Conservation (phyloP, 2,329 filamentous ascomycete genomes). For the Calonectria hongkongensis region DNA sequence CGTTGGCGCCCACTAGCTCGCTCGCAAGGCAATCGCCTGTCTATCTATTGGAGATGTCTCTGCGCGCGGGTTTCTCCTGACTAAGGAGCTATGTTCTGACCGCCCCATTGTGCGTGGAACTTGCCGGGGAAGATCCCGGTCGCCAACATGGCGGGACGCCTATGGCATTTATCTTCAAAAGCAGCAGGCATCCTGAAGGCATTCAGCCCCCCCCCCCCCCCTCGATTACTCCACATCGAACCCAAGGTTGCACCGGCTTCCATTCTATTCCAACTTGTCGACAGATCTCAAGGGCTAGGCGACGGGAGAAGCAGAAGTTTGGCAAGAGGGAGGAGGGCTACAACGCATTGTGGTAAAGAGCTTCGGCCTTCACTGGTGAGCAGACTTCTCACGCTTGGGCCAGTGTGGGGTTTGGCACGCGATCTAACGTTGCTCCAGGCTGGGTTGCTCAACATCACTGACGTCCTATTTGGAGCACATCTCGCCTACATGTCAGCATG, state of each 20-base stretch:
- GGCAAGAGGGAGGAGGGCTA: not conserved
- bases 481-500: not conserved
- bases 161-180: not conserved
- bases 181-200: constrained; percentile 5
- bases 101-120: not conserved
- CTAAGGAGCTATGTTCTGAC: not conserved
- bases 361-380: not conserved
- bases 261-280: not conserved
- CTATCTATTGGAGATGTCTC: constrained; percentile 1
- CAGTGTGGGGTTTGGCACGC: too few relatives aligned
- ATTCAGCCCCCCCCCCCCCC: not conserved
- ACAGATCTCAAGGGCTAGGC: not conserved
- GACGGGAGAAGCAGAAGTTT: not conserved
- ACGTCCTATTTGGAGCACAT: not conserved
- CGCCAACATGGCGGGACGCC: not conserved
- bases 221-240: not conserved
- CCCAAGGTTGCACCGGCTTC: not conserved
- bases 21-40: not conserved
- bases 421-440: not conserved
- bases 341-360: too few relatives aligned
- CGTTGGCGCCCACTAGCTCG: not conserved
- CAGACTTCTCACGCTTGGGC: not conserved
- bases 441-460: not conserved
- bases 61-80: constrained; percentile 16
- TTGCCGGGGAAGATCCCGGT: not conserved